A percentile compares a stretch with the other conserved stretches of the same genome.
These are phyloP conservation scores for Naganishia vaughanmartiniae DNA, from an alignment of 768 basidiomycete species.

Conservation along the genomic window DNA sequence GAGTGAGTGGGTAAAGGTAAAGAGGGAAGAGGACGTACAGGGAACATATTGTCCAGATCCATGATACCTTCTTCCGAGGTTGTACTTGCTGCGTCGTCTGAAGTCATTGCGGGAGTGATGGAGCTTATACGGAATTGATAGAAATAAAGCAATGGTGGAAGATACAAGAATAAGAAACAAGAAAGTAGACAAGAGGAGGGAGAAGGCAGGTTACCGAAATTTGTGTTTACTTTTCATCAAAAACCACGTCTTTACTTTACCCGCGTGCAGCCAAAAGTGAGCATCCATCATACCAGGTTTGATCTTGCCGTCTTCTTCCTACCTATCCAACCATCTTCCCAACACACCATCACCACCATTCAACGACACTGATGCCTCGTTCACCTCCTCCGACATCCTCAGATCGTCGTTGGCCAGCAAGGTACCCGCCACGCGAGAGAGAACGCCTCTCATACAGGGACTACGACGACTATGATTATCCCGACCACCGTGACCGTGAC, in stretches of 20 bases:
- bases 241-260: neutral
- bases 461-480: slow-evolving; percentile 15
- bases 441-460: slow-evolving; percentile 6
- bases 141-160: too few species aligned
- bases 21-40: slow-evolving; percentile 33
- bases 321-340: too few species aligned
- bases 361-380: neutral
- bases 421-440: neutral
- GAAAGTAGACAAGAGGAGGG: too few species aligned
- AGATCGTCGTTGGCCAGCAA: slow-evolving; percentile 4
- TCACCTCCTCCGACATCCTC: slow-evolving; percentile 3
- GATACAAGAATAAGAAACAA: too few species aligned
- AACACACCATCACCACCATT: too few species aligned
- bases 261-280: neutral
- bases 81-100: neutral
- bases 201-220: neutral
- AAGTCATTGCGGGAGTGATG: neutral
- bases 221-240: neutral
- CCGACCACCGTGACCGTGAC: neutral
- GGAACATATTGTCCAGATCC: slow-evolving; percentile 44
- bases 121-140: too few species aligned
- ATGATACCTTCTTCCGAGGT: slow-evolving; percentile 35
- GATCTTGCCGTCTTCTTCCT: too few species aligned
- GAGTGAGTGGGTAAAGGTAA: neutral
- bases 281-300: too few species aligned